Base-by-base conservation (phyloP, 2,329 filamentous ascomycete genomes). In the Coniochaeta sp. region DNA sequence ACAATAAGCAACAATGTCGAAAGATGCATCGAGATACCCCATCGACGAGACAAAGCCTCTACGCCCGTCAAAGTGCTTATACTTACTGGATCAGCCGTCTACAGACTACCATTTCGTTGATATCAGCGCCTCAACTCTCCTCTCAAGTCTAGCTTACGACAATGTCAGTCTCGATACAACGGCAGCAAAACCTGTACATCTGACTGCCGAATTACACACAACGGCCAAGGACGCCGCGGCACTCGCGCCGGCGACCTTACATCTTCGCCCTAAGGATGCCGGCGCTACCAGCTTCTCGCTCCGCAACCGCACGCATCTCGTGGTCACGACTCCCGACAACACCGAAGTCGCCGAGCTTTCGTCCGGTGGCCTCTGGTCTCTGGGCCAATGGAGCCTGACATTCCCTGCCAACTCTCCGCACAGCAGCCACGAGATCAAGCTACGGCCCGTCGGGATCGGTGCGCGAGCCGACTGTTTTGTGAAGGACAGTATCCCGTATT, bases 401-500 rank as follows among this genome's bases (percentile, higher is more conserved):
- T 63, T 63, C 58, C 61, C 61, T 1, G 52, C 61, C 31, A 33
- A 58, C 36, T 63, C 61, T 12, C 28, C 57, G 17, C 61, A 63
- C 38, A 54, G 47, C 17, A 59, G 34, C 16, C 61, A 63, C 57
- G 52, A 26, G 28, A 63, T 63, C 33, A 17, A 44, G 38, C 47
- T 61, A 31, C 52, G 44, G 22, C 61, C 61, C 6, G 58, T 54
- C 3, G 54, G 59, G 9, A 34, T 54, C 17, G 43, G 44, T 24
- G 19, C 38, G 33, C 50, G 59, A 2, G 36, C 36, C 11, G 57
- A 63, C 57, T 52, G 44, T 33, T 63, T 63, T 26, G 59, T 61
- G 17, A 55, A 61, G 54, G 61, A 63, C 22, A 63, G 61, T 43
- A 54, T 63, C 12, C 59, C 58, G 40, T 63, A 59, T 28, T 61